phyloP scores from a whole-genome alignment of 2,329 filamentous ascomycete species.

The Fusarium brevicatenulatum region DNA sequence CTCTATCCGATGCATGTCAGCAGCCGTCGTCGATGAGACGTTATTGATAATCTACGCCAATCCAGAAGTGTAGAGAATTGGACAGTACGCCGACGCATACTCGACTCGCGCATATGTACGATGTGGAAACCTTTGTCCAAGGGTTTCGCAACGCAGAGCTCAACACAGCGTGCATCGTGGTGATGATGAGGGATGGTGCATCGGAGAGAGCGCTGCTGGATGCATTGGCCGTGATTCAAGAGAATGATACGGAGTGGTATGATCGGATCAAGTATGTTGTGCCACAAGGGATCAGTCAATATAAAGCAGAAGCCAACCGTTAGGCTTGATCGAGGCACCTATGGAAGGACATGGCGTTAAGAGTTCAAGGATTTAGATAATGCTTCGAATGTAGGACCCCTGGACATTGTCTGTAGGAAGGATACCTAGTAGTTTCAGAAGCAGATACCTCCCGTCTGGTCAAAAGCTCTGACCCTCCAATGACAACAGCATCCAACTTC shows the following conservation, averaged over 20 bases:
- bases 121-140: slow-evolving; percentile 34
- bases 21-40: slow-evolving; percentile 17
- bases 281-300: slow-evolving; percentile 26
- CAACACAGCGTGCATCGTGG: slow-evolving; percentile 32
- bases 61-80: slow-evolving; percentile 28
- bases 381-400: not conserved
- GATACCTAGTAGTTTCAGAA: not conserved
- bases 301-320: slow-evolving; percentile 9
- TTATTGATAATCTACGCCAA: slow-evolving; percentile 22
- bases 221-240: slow-evolving; percentile 33
- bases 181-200: slow-evolving; percentile 35
- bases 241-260: slow-evolving; percentile 33
- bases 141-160: slow-evolving; percentile 34
- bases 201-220: slow-evolving; percentile 30
- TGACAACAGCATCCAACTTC: not conserved
- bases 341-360: not conserved
- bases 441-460: not conserved
- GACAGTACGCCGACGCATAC: slow-evolving; percentile 38
- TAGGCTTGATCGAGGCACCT: not conserved
- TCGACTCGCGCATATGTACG: slow-evolving; percentile 36
- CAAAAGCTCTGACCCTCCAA: not conserved
- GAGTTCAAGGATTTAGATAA: not conserved
- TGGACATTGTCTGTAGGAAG: not conserved
- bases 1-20: slow-evolving; percentile 1
- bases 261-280: slow-evolving; percentile 29